phyloP scores from a whole-genome alignment of 164 flowering plant species.

The Chimonanthus salicifolius region DNA sequence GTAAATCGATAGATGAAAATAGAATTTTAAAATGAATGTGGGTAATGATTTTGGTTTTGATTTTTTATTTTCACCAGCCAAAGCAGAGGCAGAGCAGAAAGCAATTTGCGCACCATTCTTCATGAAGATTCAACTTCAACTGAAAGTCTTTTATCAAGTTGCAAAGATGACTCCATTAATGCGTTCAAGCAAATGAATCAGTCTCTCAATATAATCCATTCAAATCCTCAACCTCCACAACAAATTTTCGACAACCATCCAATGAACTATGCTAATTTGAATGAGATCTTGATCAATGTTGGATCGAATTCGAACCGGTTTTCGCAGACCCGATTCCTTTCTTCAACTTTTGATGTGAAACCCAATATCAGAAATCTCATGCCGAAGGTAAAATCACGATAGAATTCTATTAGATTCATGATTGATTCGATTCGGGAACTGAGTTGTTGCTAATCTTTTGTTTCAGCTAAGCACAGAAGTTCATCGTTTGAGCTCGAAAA shows the following conservation, averaged over 20 bases:
- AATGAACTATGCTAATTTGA: constrained; percentile 22
- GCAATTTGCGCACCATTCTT: constrained; percentile 27
- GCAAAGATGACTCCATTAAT: constrained; percentile 22
- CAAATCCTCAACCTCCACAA: constrained; percentile 28
- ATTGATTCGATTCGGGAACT: not conserved
- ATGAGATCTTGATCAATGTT: constrained; percentile 20
- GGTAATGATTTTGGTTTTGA: not conserved
- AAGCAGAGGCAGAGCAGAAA: constrained; percentile 35
- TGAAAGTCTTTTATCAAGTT: constrained; percentile 18
- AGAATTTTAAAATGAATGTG: too few relatives aligned
- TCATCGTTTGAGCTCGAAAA: constrained; percentile 44
- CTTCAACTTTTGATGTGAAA: constrained; percentile 30
- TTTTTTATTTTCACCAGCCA: constrained; percentile 10
- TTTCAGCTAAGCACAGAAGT: constrained; percentile 29
- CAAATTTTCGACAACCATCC: constrained; percentile 18
- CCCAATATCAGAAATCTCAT: constrained; percentile 28
- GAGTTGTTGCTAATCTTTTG: constrained; percentile 10
- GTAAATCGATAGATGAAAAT: too few relatives aligned
- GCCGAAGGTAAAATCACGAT: constrained; percentile 36
- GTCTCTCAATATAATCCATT: constrained; percentile 25
- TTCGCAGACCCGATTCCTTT: constrained; percentile 21
- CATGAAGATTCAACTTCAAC: constrained; percentile 34
- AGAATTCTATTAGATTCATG: not conserved
- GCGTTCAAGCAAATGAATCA: constrained; percentile 31
- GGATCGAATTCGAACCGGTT: constrained; percentile 28